phyloP scores from a whole-genome alignment of 2,329 filamentous ascomycete genomes.

The Pseudogymnoascus sp. region DNA sequence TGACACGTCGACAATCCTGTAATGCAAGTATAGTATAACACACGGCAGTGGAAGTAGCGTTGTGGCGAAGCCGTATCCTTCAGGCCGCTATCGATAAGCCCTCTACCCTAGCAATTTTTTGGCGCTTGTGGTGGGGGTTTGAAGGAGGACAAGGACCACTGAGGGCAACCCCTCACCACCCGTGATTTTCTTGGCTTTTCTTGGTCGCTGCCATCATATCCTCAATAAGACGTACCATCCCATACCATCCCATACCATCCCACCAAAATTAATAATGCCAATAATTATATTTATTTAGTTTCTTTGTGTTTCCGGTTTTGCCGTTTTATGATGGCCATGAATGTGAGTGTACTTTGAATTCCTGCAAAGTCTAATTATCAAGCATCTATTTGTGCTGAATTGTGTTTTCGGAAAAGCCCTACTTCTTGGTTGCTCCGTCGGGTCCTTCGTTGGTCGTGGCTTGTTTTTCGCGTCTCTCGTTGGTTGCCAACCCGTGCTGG shows the following conservation, averaged over 20 bases:
- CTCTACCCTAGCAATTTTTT: background rate
- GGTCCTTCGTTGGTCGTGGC: too few relatives aligned
- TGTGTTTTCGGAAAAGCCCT: constrained; percentile 1
- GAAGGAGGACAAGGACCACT: background rate
- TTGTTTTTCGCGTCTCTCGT: background rate
- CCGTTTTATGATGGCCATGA: background rate
- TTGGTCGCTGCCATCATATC: constrained; percentile 2
- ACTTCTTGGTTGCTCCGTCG: background rate
- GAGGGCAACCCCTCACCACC: constrained; percentile 5
- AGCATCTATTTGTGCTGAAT: background rate
- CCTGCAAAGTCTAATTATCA: background rate
- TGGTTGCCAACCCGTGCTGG: background rate
- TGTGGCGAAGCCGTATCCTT: background rate
- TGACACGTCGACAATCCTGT: background rate
- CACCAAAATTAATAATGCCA: constrained; percentile 7
- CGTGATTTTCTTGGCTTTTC: constrained; percentile 1
- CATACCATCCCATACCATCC: background rate
- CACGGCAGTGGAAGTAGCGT: background rate
- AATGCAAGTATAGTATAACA: constrained; percentile 1
- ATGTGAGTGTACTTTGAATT: background rate
- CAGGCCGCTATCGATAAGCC: constrained; percentile 7
- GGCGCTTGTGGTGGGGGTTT: constrained; percentile 8
- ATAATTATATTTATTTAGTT: constrained; percentile 5
- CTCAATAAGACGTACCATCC: background rate
- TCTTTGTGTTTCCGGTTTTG: background rate